phyloP scores from a whole-genome alignment of 345 rosid species.

The Brassica incana region DNA sequence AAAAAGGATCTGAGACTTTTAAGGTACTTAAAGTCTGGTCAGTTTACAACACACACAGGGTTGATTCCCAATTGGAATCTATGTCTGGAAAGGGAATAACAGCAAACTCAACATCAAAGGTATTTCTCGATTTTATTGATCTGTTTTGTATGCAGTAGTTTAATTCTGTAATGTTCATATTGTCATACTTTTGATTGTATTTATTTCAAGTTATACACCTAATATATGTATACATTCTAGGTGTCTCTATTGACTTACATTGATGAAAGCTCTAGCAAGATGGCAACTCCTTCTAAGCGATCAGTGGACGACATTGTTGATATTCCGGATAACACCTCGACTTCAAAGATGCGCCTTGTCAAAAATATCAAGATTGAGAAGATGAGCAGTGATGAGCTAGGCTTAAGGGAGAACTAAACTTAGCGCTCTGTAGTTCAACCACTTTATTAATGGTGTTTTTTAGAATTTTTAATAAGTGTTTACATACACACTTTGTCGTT shows the following conservation, averaged over 20 bases:
- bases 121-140: too few species aligned
- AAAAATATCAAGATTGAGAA: background rate
- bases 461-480: background rate
- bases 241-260: too few species aligned
- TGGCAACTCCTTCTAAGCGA: too few species aligned
- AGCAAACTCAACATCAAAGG: background rate
- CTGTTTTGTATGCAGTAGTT: too few species aligned
- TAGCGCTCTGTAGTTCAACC: background rate
- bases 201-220: too few species aligned
- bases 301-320: too few species aligned
- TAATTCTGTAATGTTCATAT: too few species aligned
- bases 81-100: background rate
- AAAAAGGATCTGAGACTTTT: background rate
- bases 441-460: background rate
- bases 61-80: background rate
- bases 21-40: background rate
- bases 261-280: too few species aligned
- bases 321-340: too few species aligned
- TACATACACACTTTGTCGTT: background rate
- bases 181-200: too few species aligned
- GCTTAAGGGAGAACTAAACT: background rate
- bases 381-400: background rate
- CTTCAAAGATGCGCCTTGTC: background rate
- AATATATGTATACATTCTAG: too few species aligned
- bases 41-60: background rate